Evolutionary conservation across 164 flowering plant species (phyloP).

Genomic region (Magnolia sinica): DNA sequence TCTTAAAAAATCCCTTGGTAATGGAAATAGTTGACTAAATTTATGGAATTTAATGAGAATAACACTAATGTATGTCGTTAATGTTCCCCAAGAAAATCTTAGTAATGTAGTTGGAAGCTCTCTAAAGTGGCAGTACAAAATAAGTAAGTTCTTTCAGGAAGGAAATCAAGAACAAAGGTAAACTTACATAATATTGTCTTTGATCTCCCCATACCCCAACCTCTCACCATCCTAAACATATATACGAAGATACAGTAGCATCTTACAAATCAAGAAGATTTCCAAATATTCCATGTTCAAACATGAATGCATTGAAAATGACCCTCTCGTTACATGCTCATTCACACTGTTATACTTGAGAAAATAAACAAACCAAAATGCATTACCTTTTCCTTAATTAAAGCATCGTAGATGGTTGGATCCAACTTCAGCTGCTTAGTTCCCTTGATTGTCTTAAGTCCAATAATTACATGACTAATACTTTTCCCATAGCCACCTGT

Average conservation of each 20-base stretch:
- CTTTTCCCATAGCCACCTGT: slow-evolving; percentile 98
- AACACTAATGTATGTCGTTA: too few species aligned
- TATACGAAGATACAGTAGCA: background rate
- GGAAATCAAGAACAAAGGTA: too few species aligned
- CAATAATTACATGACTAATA: slow-evolving; percentile 91
- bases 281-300: background rate
- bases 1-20: too few species aligned
- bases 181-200: too few species aligned
- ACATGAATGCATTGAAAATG: background rate
- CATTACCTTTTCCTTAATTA: slow-evolving; percentile 90
- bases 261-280: background rate
- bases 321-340: background rate
- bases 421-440: slow-evolving; percentile 97
- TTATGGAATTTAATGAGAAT: too few species aligned
- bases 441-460: slow-evolving; percentile 94
- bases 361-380: background rate
- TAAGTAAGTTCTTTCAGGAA: too few species aligned
- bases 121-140: too few species aligned
- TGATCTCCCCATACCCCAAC: background rate
- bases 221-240: background rate
- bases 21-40: too few species aligned
- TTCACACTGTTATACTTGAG: background rate
- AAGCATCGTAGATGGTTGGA: slow-evolving; percentile 95
- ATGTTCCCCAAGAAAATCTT: too few species aligned
- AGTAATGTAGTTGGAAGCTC: too few species aligned